These are phyloP conservation scores for Leccinum subgranulosum DNA, from an alignment of 768 basidiomycete species.

Conservation along the genomic window DNA sequence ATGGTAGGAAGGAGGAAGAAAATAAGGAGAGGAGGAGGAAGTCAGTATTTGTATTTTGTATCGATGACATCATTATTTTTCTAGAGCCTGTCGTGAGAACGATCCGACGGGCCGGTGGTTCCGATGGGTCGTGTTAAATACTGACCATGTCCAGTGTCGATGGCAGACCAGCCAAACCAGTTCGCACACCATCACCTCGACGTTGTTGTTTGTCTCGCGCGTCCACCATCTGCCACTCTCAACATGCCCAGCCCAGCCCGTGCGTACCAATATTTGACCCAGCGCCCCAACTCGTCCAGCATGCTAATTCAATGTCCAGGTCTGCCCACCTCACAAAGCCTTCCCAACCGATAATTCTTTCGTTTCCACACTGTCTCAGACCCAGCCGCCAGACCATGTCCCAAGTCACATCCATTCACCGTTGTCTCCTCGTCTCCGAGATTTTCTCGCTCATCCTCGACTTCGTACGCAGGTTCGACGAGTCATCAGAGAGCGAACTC, in stretches of 20 bases:
- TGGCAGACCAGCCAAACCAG: not conserved
- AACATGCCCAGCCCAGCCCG: not conserved
- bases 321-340: not conserved
- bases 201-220: not conserved
- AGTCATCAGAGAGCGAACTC: slow-evolving; percentile 14
- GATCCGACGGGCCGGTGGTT: too few relatives aligned
- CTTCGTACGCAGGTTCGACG: slow-evolving; percentile 20
- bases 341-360: not conserved
- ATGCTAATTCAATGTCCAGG: slow-evolving; percentile 7
- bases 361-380: not conserved
- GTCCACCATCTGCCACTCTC: not conserved
- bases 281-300: not conserved
- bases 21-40: too few relatives aligned
- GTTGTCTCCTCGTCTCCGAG: slow-evolving; percentile 19
- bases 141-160: not conserved
- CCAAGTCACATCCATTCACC: slow-evolving; percentile 13
- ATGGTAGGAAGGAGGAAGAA: not conserved
- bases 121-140: not conserved
- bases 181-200: not conserved
- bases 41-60: too few relatives aligned
- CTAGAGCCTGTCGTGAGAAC: too few relatives aligned
- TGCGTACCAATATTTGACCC: not conserved
- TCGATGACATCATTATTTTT: slow-evolving; percentile 7
- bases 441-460: slow-evolving; percentile 23
- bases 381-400: not conserved